These are phyloP conservation scores for Thamnidium elegans DNA, from an alignment of 192 early-diverging fungal genomes.

Conservation along the genomic window DNA sequence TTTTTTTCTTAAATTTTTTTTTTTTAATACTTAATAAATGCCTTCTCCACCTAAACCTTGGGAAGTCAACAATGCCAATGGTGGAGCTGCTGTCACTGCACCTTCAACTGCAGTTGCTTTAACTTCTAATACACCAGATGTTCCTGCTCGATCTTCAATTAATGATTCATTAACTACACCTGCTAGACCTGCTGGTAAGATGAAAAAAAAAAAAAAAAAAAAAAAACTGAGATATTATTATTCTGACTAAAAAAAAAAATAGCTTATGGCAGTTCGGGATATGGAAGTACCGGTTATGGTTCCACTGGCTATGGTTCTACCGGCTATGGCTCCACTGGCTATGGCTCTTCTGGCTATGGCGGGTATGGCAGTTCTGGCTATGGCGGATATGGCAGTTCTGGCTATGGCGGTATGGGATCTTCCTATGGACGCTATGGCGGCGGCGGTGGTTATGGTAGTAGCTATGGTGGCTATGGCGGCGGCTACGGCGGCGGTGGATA, in stretches of 20 bases:
- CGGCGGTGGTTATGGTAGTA: conserved; percentile 30
- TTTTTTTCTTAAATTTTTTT: conserved; percentile 2
- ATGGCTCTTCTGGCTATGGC: conserved; percentile 25
- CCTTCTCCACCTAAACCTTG: conserved; percentile 74
- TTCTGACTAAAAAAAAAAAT: not conserved
- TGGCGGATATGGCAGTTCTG: conserved; percentile 41
- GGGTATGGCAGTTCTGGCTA: conserved; percentile 27
- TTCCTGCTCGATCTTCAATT: conserved; percentile 38
- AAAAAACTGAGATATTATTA: not conserved
- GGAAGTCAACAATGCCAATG: conserved; percentile 54
- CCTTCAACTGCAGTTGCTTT: conserved; percentile 29
- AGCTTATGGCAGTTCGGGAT: not conserved
- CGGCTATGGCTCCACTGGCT: conserved; percentile 31
- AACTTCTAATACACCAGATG: conserved; percentile 38
- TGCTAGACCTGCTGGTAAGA: conserved; percentile 18
- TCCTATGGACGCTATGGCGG: conserved; percentile 44
- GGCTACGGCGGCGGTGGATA: conserved; percentile 43
- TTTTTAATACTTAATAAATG: conserved; percentile 18
- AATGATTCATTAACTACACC: not conserved
- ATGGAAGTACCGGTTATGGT: conserved; percentile 29
- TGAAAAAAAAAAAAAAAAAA: not conserved
- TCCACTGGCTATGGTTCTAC: conserved; percentile 37
- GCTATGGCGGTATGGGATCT: conserved; percentile 46
- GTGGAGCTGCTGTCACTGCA: conserved; percentile 35
- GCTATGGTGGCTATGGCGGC: conserved; percentile 41